Percentiles rank a stretch among this genome's conserved stretches.
These are phyloP conservation scores for Phalaenopsis equestris DNA, from an alignment of 106 monocot species.

Conservation along the genomic window DNA sequence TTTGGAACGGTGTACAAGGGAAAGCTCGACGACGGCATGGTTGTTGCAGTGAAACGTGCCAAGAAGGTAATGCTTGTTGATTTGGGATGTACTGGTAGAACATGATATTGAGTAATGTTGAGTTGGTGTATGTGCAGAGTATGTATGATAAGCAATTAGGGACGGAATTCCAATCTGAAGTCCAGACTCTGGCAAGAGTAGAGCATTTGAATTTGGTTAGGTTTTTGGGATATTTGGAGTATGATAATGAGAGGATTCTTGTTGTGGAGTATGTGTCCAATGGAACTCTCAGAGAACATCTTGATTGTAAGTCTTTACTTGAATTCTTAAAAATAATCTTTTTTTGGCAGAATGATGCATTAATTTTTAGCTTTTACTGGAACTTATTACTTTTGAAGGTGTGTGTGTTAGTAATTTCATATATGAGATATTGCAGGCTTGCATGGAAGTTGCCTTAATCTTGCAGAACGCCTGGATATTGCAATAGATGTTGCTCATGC, in stretches of 20 bases:
- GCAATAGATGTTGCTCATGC: constrained; percentile 61
- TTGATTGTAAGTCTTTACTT: constrained; percentile 34
- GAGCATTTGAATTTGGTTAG: constrained; percentile 60
- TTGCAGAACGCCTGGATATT: constrained; percentile 37
- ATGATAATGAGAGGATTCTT: constrained; percentile 40
- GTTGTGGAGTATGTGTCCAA: constrained; percentile 58
- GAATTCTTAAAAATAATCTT: not conserved
- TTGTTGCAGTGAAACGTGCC: constrained; percentile 70
- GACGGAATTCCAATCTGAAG: constrained; percentile 44
- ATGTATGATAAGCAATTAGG: constrained; percentile 28
- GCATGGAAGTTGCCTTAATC: constrained; percentile 27
- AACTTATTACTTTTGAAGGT: not conserved
- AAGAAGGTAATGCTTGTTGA: constrained; percentile 35
- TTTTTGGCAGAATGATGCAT: not conserved
- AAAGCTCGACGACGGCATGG: constrained; percentile 38
- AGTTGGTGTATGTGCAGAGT: constrained; percentile 10
- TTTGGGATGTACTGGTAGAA: not conserved
- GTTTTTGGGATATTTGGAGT: constrained; percentile 44
- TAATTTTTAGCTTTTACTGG: too few species aligned
- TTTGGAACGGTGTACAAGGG: constrained; percentile 72
- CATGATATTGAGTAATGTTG: not conserved
- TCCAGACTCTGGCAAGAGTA: constrained; percentile 36
- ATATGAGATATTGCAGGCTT: constrained; percentile 17
- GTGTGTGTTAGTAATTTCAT: not conserved
- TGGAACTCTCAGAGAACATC: constrained; percentile 60